Evolutionary conservation across 2,329 filamentous ascomycete genomes (phyloP).

Genomic region (Diaporthe ilicicola): DNA sequence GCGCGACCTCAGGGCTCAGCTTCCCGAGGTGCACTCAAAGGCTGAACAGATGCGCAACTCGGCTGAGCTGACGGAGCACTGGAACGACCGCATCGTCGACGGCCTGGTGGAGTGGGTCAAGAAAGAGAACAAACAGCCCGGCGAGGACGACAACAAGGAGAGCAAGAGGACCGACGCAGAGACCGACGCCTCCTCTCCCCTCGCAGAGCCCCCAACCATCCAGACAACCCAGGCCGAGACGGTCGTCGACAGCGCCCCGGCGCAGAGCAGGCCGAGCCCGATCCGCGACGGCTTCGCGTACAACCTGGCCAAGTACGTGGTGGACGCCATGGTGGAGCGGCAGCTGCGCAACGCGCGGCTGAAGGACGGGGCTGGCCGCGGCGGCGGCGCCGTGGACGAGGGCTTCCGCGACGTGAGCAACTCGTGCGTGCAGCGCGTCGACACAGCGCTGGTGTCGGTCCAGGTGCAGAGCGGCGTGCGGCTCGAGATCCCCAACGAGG

Average conservation of each 20-base stretch:
- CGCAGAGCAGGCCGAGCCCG: slow-evolving; percentile 38
- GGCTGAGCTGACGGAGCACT: slow-evolving; percentile 56
- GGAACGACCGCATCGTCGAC: slow-evolving; percentile 56
- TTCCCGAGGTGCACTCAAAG: slow-evolving; percentile 54
- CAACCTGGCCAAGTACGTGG: slow-evolving; percentile 50
- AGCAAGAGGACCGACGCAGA: slow-evolving; percentile 6
- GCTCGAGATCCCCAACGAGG: slow-evolving; percentile 37
- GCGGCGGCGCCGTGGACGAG: slow-evolving; percentile 44
- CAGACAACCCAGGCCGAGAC: not conserved
- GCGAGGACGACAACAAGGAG: slow-evolving; percentile 24
- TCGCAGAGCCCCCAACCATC: not conserved
- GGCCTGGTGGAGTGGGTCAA: slow-evolving; percentile 54
- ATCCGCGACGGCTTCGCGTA: slow-evolving; percentile 53
- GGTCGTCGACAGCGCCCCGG: not conserved
- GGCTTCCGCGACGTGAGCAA: slow-evolving; percentile 53
- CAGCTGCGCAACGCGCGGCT: slow-evolving; percentile 54
- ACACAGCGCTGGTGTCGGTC: slow-evolving; percentile 1
- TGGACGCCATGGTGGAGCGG: slow-evolving; percentile 56
- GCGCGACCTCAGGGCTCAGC: slow-evolving; percentile 50
- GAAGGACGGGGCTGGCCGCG: slow-evolving; percentile 53
- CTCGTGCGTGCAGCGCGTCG: slow-evolving; percentile 48
- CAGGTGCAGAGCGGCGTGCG: slow-evolving; percentile 34
- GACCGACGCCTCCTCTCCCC: not conserved
- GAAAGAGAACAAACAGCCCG: slow-evolving; percentile 38
- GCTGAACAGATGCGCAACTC: slow-evolving; percentile 65